These are phyloP conservation scores for Trichoderma semiorbis DNA, from an alignment of 2,329 filamentous ascomycete genomes.

Conservation along the genomic window DNA sequence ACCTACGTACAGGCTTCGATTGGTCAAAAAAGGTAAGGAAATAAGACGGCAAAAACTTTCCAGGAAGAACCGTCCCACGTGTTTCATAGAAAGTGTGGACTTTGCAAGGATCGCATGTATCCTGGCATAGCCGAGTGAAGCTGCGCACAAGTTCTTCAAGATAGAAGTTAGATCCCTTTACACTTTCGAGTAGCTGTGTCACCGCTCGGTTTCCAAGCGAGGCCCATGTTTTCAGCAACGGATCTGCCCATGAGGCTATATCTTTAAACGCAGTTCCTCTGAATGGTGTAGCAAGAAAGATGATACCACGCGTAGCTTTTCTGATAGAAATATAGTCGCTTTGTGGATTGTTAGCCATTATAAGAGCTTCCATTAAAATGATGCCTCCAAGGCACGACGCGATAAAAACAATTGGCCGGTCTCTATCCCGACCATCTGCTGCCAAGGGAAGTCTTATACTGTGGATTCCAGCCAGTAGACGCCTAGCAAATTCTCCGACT, in stretches of 20 bases:
- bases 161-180: constrained; percentile 20
- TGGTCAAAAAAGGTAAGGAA: background rate
- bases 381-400: constrained; percentile 34
- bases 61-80: constrained; percentile 21
- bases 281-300: constrained; percentile 32
- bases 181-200: constrained; percentile 20
- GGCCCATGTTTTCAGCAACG: too few species aligned
- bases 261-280: constrained; percentile 27
- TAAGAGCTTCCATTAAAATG: constrained; percentile 30
- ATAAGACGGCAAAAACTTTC: constrained; percentile 21
- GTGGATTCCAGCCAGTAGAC: constrained; percentile 26
- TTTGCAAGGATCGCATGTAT: constrained; percentile 6
- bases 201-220: constrained; percentile 17
- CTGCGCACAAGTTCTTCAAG: constrained; percentile 23
- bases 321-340: constrained; percentile 21
- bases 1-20: background rate
- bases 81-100: constrained; percentile 26
- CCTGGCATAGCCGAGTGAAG: constrained; percentile 23
- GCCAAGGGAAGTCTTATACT: background rate
- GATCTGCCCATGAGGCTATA: constrained; percentile 24
- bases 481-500: constrained; percentile 23
- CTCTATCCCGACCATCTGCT: background rate
- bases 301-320: constrained; percentile 24
- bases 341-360: constrained; percentile 9
- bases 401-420: constrained; percentile 31